Percentiles rank a stretch among this genome's conserved stretches.
phyloP scores from a whole-genome alignment of 495 filamentous ascomycete genomes.

The Hypoxylon lienhwacheense region DNA sequence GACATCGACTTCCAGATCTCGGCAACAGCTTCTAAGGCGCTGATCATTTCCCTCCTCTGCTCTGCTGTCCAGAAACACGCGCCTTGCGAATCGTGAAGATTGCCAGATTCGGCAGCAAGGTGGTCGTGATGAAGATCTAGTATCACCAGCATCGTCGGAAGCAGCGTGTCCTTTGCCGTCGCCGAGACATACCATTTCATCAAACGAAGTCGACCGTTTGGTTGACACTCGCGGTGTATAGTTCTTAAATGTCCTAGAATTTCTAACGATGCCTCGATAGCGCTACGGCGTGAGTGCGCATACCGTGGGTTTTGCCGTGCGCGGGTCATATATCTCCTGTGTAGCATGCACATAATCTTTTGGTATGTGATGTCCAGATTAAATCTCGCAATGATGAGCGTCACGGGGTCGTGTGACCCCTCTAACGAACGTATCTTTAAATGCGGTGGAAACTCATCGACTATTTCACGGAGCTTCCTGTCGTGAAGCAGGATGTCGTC shows the following conservation, averaged over 20 bases:
- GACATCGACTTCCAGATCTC: slow-evolving; percentile 76
- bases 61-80: slow-evolving; percentile 69
- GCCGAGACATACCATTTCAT: slow-evolving; percentile 75
- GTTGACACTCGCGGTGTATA: slow-evolving; percentile 73
- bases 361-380: slow-evolving; percentile 80
- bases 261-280: slow-evolving; percentile 76
- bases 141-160: slow-evolving; percentile 86
- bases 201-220: slow-evolving; percentile 68
- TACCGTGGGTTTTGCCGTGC: slow-evolving; percentile 73
- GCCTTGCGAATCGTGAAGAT: slow-evolving; percentile 48
- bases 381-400: slow-evolving; percentile 79
- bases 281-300: slow-evolving; percentile 75
- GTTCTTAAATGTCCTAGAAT: slow-evolving; percentile 74
- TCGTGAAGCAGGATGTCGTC: slow-evolving; percentile 82
- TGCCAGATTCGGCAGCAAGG: slow-evolving; percentile 37
- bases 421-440: slow-evolving; percentile 70
- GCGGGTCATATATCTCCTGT: slow-evolving; percentile 77
- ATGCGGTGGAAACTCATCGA: slow-evolving; percentile 66
- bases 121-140: slow-evolving; percentile 68
- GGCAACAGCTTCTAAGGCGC: slow-evolving; percentile 67
- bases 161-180: slow-evolving; percentile 81
- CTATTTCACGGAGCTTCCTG: slow-evolving; percentile 67
- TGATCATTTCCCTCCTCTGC: slow-evolving; percentile 74
- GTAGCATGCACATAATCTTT: slow-evolving; percentile 79
- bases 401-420: slow-evolving; percentile 72